A percentile compares a stretch with the other conserved stretches of the same genome.
Conservation (phyloP, 352 stramenopile species). For the Phytophthora melonis region DNA sequence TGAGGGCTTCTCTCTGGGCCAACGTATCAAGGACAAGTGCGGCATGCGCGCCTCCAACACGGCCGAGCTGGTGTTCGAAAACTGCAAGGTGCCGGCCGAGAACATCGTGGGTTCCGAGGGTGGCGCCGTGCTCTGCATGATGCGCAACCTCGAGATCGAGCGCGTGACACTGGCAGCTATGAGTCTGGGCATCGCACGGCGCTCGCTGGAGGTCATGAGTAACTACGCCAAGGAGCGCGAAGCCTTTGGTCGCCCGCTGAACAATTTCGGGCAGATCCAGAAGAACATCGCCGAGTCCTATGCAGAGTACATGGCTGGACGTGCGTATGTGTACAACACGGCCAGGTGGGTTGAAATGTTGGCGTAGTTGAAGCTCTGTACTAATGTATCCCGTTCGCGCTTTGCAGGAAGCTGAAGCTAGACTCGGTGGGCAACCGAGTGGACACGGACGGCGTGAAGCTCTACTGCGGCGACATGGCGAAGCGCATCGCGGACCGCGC, state of each 20-base stretch:
- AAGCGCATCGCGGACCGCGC: constrained; percentile 98
- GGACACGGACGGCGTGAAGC: constrained; percentile 98
- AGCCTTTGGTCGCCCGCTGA: constrained; percentile 96
- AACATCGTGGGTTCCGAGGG: constrained; percentile 94
- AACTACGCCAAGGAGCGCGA: constrained; percentile 92
- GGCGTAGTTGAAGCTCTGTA: not conserved
- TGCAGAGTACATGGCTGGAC: constrained; percentile 98
- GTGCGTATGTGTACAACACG: constrained; percentile 97
- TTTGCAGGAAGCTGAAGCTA: constrained; percentile 94
- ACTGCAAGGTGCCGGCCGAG: constrained; percentile 93
- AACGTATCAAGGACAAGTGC: constrained; percentile 99
- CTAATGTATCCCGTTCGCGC: too few species aligned
- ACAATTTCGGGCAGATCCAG: constrained; percentile 94
- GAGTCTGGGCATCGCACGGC: constrained; percentile 95
- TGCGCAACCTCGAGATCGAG: constrained; percentile 99
- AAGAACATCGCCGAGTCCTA: constrained; percentile 98
- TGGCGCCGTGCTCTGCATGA: constrained; percentile 87
- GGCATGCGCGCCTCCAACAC: constrained; percentile 98
- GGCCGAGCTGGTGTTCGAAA: constrained; percentile 99
- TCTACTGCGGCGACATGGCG: constrained; percentile 98
- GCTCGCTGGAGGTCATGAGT: constrained; percentile 98
- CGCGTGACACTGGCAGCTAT: constrained; percentile 97
- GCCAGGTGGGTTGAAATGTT: constrained; percentile 64
- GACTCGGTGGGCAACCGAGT: constrained; percentile 95
- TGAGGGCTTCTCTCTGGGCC: constrained; percentile 96